Conservation (phyloP, 306 rosid genomes). For the Begonia peltatifolia region DNA sequence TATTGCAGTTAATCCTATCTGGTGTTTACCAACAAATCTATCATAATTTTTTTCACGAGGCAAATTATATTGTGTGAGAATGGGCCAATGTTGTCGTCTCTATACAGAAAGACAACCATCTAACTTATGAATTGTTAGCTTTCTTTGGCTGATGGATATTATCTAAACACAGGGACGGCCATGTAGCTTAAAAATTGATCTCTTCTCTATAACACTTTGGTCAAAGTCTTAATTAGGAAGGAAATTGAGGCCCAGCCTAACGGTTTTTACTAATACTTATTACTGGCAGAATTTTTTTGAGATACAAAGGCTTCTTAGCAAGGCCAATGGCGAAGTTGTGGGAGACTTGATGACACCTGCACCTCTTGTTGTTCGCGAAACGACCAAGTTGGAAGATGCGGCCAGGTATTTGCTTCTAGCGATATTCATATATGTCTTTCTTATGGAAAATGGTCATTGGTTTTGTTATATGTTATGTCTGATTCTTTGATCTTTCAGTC, state of each 20-base stretch:
- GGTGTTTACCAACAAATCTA: no score
- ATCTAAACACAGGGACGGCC: no score
- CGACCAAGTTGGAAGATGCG: slow-evolving; percentile 73
- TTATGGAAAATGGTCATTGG: background rate
- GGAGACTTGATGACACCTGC: slow-evolving; percentile 92
- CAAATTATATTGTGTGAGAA: no score
- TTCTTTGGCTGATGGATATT: no score
- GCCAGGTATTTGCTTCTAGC: slow-evolving; percentile 38
- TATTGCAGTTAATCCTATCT: no score
- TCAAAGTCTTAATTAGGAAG: background rate
- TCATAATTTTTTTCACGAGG: no score
- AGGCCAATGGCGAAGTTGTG: slow-evolving; percentile 83
- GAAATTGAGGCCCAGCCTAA: slow-evolving; percentile 1
- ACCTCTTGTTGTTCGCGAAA: slow-evolving; percentile 79
- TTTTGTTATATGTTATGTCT: background rate
- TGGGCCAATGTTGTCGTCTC: no score
- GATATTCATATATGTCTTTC: background rate
- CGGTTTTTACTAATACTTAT: no score
- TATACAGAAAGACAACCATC: no score
- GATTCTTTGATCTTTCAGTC: background rate
- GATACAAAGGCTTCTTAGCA: slow-evolving; percentile 70
- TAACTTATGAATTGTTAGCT: no score
- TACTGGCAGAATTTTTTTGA: slow-evolving; percentile 77
- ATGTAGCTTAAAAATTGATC: no score
- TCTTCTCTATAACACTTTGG: no score